Evolutionary conservation across 2,329 filamentous ascomycete species (phyloP).

Genomic region (Exophiala lecanii-corni): DNA sequence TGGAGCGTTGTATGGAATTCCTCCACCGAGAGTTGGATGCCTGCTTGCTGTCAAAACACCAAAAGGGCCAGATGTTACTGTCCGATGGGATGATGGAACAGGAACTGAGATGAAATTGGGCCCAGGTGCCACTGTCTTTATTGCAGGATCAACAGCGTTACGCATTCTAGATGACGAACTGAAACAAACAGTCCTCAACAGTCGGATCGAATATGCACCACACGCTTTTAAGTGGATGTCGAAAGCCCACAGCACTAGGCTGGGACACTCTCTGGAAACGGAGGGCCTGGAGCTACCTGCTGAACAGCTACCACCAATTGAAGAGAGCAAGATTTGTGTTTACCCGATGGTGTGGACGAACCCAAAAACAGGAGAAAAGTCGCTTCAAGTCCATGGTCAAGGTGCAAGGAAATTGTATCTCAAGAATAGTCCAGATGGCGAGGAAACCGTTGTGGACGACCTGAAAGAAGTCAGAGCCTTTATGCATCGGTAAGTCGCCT

Average conservation of each 20-base stretch:
- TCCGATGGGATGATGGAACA: conserved; percentile 35
- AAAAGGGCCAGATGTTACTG: conserved; percentile 30
- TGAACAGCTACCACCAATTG: conserved; percentile 31
- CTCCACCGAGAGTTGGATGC: conserved; percentile 35
- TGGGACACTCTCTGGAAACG: conserved; percentile 33
- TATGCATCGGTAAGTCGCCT: conserved; percentile 30
- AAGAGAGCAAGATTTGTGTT: conserved; percentile 30
- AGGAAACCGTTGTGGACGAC: conserved; percentile 26
- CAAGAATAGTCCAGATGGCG: conserved; percentile 29
- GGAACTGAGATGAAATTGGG: conserved; percentile 33
- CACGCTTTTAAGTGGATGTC: conserved; percentile 38
- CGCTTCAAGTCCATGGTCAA: conserved; percentile 36
- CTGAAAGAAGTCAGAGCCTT: conserved; percentile 31
- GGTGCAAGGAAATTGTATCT: conserved; percentile 34
- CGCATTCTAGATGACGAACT: conserved; percentile 30
- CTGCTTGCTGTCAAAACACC: conserved; percentile 34
- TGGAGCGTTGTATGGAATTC: conserved; percentile 33
- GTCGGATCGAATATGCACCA: conserved; percentile 35
- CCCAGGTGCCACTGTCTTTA: conserved; percentile 34
- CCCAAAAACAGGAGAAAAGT: conserved; percentile 31
- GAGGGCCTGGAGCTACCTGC: conserved; percentile 29
- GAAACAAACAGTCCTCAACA: conserved; percentile 29
- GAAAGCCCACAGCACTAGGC: conserved; percentile 31
- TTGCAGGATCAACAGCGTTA: conserved; percentile 28
- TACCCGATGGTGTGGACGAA: conserved; percentile 39